Base-by-base conservation (phyloP, 768 basidiomycete species). In the Suillus subluteus region DNA sequence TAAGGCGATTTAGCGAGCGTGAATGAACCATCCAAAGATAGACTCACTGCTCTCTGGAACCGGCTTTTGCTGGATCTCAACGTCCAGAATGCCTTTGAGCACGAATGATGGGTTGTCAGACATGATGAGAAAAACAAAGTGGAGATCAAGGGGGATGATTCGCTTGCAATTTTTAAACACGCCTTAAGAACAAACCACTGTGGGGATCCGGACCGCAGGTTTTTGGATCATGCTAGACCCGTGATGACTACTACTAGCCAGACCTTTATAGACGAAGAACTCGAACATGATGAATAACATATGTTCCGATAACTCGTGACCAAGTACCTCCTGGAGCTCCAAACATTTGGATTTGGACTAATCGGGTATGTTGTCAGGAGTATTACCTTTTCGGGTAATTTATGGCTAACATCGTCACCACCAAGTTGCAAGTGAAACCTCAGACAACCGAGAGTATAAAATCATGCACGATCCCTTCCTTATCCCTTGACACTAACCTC, bases 81-180 rank as follows among this genome's bases (percentile, higher is more conserved):
- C 87, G 54, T 91, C 82, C 9, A 92, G 82, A 69, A 94, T 54
- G 64, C 82, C 86, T 46, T 86, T 84, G 62, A 96, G 83, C 63
- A 96, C 89, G 75, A 95, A 94, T 5, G 92, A 93, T 58, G 82
- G 88, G 75, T 94, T 95, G 78, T 90, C 85, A 30, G 88, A 82
- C 88, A 91, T 91, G 79, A 72, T 78, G 64, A 66, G 67, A 54
- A 65, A 59, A 43, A 30, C 6, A 61, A 61, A 13, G 59, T 61
- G 26, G 11, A 15, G 58, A 21, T 61, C 15, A 66, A 68, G 62
- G 59, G 62, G 54, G 26, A 26, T 58, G 13, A 43, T 32, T 32
- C 13, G 16, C 16, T 16, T 52, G 13, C 41, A 16, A n/a, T 18
- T 44, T 26, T 11, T 46, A 11, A 46, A 26, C 62, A 30, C 52